Conservation (phyloP, 805 yeast species). For the Kodamaea leandrae region DNA sequence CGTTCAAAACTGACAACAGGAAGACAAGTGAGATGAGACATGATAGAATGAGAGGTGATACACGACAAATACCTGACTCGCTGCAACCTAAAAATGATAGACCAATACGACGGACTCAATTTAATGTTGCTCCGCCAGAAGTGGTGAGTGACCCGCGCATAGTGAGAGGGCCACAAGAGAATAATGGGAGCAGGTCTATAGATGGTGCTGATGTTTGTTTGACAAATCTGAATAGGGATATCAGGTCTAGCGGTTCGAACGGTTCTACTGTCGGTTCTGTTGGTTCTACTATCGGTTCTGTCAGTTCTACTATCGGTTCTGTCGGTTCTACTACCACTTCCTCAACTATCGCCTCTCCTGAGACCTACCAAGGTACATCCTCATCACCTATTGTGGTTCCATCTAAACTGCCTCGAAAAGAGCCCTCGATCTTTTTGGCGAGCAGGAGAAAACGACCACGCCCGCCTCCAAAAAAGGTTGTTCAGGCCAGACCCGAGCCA, state of each 20-base stretch:
- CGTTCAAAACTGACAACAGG: slow-evolving; percentile 13
- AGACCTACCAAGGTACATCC: too few relatives aligned
- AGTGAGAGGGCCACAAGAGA: neutral
- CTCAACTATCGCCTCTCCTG: too few relatives aligned
- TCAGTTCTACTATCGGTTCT: too few relatives aligned
- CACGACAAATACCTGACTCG: neutral
- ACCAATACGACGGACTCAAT: slow-evolving; percentile 9
- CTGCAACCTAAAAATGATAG: neutral
- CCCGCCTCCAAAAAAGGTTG: neutral
- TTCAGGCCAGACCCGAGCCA: slow-evolving; percentile 1
- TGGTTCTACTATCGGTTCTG: too few relatives aligned
- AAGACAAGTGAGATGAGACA: neutral
- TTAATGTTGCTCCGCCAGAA: neutral
- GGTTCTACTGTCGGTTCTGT: too few relatives aligned
- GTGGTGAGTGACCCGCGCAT: too few relatives aligned
- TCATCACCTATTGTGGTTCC: slow-evolving; percentile 1
- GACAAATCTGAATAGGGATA: too few relatives aligned
- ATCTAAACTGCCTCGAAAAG: slow-evolving; percentile 5
- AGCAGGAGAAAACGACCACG: slow-evolving; percentile 10
- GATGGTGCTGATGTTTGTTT: too few relatives aligned
- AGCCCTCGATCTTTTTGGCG: slow-evolving; percentile 18
- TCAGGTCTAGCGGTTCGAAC: too few relatives aligned
- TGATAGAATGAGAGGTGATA: neutral
- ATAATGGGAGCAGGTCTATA: too few relatives aligned
- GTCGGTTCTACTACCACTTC: too few relatives aligned